A percentile compares a stretch with the other conserved stretches of the same genome.
These are phyloP conservation scores for Tolypocladium tropicale DNA, from an alignment of 2,329 filamentous ascomycete genomes.

Conservation along the genomic window DNA sequence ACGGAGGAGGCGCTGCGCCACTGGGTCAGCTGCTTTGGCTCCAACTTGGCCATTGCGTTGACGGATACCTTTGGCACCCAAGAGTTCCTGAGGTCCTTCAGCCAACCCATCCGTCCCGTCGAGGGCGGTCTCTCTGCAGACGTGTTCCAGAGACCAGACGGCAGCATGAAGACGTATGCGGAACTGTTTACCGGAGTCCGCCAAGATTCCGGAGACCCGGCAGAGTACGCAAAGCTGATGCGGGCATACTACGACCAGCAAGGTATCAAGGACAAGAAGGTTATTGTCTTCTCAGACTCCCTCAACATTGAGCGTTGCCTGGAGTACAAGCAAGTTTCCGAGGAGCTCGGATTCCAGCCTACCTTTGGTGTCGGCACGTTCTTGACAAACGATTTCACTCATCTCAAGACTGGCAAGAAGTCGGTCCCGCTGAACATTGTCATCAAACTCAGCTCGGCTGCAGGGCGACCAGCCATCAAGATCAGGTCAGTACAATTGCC, in stretches of 20 bases:
- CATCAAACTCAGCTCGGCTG: conserved; percentile 86
- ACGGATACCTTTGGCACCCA: conserved; percentile 96
- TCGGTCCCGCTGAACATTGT: conserved; percentile 93
- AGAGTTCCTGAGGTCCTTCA: conserved; percentile 78
- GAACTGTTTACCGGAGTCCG: conserved; percentile 75
- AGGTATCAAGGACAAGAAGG: conserved; percentile 71
- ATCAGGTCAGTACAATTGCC: conserved; percentile 43
- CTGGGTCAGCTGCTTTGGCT: conserved; percentile 87
- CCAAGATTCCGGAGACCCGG: conserved; percentile 83
- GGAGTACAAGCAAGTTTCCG: conserved; percentile 77
- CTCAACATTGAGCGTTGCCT: conserved; percentile 84
- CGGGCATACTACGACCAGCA: conserved; percentile 69
- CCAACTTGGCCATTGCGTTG: conserved; percentile 74
- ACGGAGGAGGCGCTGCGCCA: conserved; percentile 77
- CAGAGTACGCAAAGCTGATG: conserved; percentile 68
- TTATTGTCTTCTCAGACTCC: conserved; percentile 91
- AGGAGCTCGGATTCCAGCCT: conserved; percentile 70
- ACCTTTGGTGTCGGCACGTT: conserved; percentile 94
- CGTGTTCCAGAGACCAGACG: conserved; percentile 27
- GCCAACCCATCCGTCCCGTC: conserved; percentile 45
- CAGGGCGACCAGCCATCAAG: conserved; percentile 76
- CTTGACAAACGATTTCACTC: conserved; percentile 88
- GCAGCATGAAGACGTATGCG: conserved; percentile 56
- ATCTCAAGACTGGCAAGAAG: conserved; percentile 63
- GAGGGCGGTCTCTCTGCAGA: conserved; percentile 30